Percentiles rank a stretch among this genome's conserved stretches.
Conservation (phyloP, 306 rosid species). For the Amphicarpaea edgeworthii region DNA sequence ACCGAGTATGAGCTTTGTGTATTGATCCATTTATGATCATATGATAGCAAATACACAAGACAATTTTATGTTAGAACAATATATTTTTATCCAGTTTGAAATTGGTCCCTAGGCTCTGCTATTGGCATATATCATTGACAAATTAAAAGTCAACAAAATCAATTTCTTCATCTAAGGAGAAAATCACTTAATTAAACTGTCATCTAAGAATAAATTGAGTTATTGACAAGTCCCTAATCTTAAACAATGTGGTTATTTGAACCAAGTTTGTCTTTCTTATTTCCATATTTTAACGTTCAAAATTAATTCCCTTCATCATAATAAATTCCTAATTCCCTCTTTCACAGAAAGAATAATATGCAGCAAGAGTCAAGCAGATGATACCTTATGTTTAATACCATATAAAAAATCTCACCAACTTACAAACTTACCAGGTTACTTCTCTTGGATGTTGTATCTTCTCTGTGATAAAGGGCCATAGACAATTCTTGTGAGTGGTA, state of each 20-base stretch:
- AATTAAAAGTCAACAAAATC: constrained; percentile 7
- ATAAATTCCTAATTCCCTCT: constrained; percentile 2
- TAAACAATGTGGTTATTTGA: constrained; percentile 23
- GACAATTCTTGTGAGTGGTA: constrained; percentile 85
- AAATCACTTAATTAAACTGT: constrained; percentile 14
- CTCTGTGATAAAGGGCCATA: constrained; percentile 67
- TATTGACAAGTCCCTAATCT: neutral
- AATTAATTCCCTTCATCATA: constrained; percentile 10
- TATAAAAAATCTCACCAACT: constrained; percentile 29
- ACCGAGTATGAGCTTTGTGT: neutral
- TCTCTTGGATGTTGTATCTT: constrained; percentile 73
- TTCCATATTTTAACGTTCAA: constrained; percentile 15
- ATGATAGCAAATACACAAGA: neutral
- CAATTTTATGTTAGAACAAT: neutral
- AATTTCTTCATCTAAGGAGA: constrained; percentile 11
- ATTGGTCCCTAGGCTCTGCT: constrained; percentile 3
- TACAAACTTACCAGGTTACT: constrained; percentile 72
- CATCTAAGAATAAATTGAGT: constrained; percentile 25
- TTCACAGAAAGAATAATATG: constrained; percentile 15
- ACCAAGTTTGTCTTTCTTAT: neutral
- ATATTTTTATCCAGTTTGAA: constrained; percentile 6
- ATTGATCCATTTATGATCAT: constrained; percentile 27
- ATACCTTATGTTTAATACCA: constrained; percentile 31
- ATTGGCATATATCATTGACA: neutral
- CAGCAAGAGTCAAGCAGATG: constrained; percentile 37